Evolutionary conservation across 140 eudicot species (phyloP), one percentile per base, ranked within the genome.

Genomic region (Senecio squalidus): DNA sequence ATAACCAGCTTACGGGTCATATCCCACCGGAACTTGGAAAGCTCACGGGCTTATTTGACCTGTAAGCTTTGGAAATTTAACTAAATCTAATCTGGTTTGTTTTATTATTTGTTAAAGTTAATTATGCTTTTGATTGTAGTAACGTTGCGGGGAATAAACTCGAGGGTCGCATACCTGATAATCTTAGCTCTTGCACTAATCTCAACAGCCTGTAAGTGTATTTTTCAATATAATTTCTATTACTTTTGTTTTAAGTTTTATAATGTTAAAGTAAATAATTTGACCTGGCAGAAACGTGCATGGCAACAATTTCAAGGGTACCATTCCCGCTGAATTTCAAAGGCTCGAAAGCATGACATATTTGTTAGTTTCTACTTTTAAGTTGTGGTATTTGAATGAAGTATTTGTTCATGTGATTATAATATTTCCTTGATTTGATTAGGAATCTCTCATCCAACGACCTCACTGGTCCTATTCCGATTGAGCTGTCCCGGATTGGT

Each of bases 271-370:
- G 28, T 15, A 48, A 15, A 50, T n/a, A 9, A 55, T 56, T 61
- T 55, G 5, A 53, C 33, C 14, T 53, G 22, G 39, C 94, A 93
- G 99, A 17, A 93, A 93, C 23, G 92, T 82, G 49, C 78, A 82
- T 60, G 96, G 99, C n/a, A 93, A 93, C 80, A 81, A 75, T 52
- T 66, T 93, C 40, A 84, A 77, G 78, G 99, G 96, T 16, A 84
- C 89, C 31, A 83, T 93, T 49, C 99, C 99, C 50, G 80, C 71
- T 15, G 73, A 78, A 72, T 78, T 88, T 67, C 89, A 93, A 23
- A 84, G 79, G 70, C 83, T 93, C 28, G 96, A 88, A 79, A 93
- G 96, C 77, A 93, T 93, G 99, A 93, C 99, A 14, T 88, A 93
- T 49, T 76, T 93, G 99, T 88, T 47, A 88, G 90, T 78, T 58